Evolutionary conservation across 2,329 filamentous ascomycete genomes (phyloP).

Genomic region (Aspergillus pseudonomiae): DNA sequence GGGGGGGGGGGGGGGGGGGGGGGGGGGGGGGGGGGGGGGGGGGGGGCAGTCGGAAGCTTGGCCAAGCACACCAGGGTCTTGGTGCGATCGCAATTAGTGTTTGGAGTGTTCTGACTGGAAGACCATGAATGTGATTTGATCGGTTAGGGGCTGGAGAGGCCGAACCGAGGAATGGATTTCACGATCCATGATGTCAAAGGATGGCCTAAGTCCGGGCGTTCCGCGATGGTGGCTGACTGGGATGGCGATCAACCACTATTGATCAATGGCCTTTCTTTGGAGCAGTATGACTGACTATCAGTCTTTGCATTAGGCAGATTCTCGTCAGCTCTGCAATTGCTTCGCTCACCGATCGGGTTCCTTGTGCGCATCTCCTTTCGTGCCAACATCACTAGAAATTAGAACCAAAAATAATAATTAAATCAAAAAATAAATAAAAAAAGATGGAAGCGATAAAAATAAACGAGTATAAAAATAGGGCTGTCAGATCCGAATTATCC

Average conservation of each 20-base stretch:
- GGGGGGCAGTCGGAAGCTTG: constrained; percentile 10
- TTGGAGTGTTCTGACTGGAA: background rate
- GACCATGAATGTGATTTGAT: constrained; percentile 7
- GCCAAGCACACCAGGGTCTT: constrained; percentile 9
- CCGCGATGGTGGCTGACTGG: constrained; percentile 6
- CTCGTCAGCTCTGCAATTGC: background rate
- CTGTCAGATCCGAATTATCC: background rate
- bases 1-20: no score
- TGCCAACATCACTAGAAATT: background rate
- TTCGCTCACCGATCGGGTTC: background rate
- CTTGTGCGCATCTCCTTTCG: background rate
- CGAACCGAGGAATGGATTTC: constrained; percentile 3
- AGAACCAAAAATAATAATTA: no score
- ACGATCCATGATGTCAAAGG: constrained; percentile 14
- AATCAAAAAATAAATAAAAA: no score
- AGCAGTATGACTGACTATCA: background rate
- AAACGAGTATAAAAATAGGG: no score
- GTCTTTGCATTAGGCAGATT: background rate
- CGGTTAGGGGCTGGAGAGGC: background rate
- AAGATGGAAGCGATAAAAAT: no score
- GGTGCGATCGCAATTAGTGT: constrained; percentile 12
- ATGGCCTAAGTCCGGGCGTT: constrained; percentile 4
- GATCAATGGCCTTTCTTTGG: background rate
- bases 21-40: no score
- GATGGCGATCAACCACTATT: background rate